These are phyloP conservation scores for Wickerhamomyces subpelliculosus DNA, from an alignment of 805 yeast genomes.

Conservation along the genomic window DNA sequence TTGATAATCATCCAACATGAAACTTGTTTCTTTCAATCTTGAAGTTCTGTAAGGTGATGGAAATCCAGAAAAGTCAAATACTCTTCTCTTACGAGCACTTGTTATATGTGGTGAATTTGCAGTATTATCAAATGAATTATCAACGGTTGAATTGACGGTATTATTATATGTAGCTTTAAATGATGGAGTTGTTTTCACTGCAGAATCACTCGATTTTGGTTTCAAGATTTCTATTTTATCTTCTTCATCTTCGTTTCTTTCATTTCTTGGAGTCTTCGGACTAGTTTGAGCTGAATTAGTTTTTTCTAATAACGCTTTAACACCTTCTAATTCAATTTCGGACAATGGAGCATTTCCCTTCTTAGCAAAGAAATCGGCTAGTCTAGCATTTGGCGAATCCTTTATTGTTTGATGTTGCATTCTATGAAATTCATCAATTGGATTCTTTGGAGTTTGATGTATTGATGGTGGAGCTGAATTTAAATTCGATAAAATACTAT, in stretches of 20 bases:
- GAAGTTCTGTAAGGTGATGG: constrained; percentile 34
- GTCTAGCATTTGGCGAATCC: constrained; percentile 46
- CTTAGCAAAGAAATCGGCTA: constrained; percentile 62
- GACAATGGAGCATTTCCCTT: constrained; percentile 73
- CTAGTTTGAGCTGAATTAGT: constrained; percentile 25
- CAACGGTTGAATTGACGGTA: constrained; percentile 8
- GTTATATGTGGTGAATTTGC: constrained; percentile 13
- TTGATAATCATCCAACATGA: background rate
- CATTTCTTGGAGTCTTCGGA: constrained; percentile 5
- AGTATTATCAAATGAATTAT: constrained; percentile 8
- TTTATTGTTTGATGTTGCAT: constrained; percentile 5
- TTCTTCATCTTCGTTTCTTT: constrained; percentile 4
- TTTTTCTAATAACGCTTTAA: constrained; percentile 48
- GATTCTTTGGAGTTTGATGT: constrained; percentile 7
- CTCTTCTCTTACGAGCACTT: constrained; percentile 21
- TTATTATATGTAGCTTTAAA: constrained; percentile 27
- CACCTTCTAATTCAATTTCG: constrained; percentile 79
- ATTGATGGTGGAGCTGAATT: constrained; percentile 1
- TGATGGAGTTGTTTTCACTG: constrained; percentile 21
- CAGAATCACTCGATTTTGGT: background rate
- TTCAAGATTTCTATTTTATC: constrained; percentile 4
- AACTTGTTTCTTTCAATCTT: constrained; percentile 16
- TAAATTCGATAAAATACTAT: constrained; percentile 4
- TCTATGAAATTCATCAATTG: constrained; percentile 14
- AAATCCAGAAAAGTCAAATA: constrained; percentile 30